phyloP scores from a whole-genome alignment of 208 protist species.

The Tetramitus jugosus region DNA sequence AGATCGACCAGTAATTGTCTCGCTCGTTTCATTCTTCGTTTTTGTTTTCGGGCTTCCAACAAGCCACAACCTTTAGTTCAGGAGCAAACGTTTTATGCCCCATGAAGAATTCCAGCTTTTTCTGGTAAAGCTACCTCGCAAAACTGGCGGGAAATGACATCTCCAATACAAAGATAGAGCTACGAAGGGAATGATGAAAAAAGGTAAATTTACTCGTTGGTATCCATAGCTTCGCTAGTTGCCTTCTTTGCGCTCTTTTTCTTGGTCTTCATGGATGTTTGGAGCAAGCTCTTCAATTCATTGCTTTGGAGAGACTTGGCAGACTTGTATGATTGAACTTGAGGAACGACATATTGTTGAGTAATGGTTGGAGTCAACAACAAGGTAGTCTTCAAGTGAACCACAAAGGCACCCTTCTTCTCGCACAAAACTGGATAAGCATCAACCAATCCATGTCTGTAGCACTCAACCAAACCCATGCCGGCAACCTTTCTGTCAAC shows the following conservation, averaged over 20 bases:
- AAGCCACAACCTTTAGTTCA: too few species aligned
- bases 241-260: neutral
- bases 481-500: conserved; percentile 82
- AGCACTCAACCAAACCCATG: conserved; percentile 87
- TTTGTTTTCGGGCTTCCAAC: too few species aligned
- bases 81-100: too few species aligned
- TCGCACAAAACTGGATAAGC: conserved; percentile 93
- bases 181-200: too few species aligned
- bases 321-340: neutral
- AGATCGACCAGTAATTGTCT: too few species aligned
- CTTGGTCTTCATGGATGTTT: neutral
- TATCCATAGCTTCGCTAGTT: neutral
- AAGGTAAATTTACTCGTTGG: too few species aligned
- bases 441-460: conserved; percentile 86
- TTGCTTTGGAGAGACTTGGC: neutral
- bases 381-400: neutral
- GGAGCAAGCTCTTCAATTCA: neutral
- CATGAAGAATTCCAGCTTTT: too few species aligned
- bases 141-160: too few species aligned
- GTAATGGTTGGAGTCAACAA: too few species aligned
- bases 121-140: too few species aligned
- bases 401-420: conserved; percentile 49
- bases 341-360: neutral
- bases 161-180: too few species aligned
- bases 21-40: too few species aligned